Evolutionary conservation across 2,329 filamentous ascomycete species (phyloP).

Genomic region (Escovopsis weberi): DNA sequence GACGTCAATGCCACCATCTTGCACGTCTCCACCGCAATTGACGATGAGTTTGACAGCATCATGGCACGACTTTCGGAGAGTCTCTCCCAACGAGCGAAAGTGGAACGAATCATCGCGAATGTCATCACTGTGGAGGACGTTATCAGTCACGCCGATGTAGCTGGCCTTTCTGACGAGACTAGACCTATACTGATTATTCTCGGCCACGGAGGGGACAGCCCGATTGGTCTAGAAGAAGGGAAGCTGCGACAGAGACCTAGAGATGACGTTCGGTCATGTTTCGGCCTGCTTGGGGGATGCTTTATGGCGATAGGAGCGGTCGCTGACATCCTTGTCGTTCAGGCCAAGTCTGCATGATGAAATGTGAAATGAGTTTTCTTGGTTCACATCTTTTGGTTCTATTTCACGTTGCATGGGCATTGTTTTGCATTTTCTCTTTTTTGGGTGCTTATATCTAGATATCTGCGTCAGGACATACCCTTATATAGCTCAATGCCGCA

Average conservation of each 20-base stretch:
- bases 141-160: conserved; percentile 8
- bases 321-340: conserved; percentile 14
- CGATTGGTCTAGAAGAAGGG: conserved; percentile 8
- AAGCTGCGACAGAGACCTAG: conserved; percentile 8
- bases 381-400: no score
- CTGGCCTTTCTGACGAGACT: conserved; percentile 3
- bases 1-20: conserved; percentile 67
- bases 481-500: no score
- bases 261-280: conserved; percentile 10
- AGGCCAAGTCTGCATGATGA: conserved; percentile 13
- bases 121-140: conserved; percentile 11
- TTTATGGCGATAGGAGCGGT: conserved; percentile 11
- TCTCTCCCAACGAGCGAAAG: conserved; percentile 8
- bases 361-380: no score
- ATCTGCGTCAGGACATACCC: no score
- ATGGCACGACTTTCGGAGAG: conserved; percentile 4
- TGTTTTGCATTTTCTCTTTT: no score
- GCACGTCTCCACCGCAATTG: conserved; percentile 12
- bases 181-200: conserved; percentile 11
- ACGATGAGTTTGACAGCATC: conserved; percentile 6
- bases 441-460: no score
- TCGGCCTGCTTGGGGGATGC: conserved; percentile 11
- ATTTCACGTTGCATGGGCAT: no score
- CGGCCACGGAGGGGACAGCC: conserved; percentile 8
- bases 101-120: conserved; percentile 7